Evolutionary conservation across 345 rosid genomes (phyloP), one percentile per base, ranked within the genome.

Genomic region (Populus simonii): DNA sequence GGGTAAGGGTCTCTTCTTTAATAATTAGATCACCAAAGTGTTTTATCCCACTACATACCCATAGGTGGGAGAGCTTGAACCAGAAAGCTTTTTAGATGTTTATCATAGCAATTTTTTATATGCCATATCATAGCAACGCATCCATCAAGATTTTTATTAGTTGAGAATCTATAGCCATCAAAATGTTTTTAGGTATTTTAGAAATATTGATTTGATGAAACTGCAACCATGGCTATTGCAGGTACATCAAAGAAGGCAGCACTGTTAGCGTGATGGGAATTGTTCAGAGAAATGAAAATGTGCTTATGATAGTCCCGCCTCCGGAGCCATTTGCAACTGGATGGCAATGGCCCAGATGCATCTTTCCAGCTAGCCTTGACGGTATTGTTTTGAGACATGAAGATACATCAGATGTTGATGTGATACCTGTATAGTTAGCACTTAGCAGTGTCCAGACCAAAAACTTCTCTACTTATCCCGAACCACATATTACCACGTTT

Each of bases 161-260:
- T 23, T 59, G 7, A 16, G 69, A 27, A 39, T 39, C 27, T 9
- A 8, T 16, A 49, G 25, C 17, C n/a, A 27, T 68, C 13, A 29
- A 63, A 65, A 11, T 15, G 13, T 31, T 67, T 7, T 53, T 18
- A 4, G 39, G 29, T 59, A n/a, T 55, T 39, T 20, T 59, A 0
- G 38, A 20, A 16, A n/a, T 33, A 8, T 72, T n/a, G 31, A 25
- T 22, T 4, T 35, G 20, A 22, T n/a, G 35, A 38, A 39, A 47
- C 16, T 59, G 65, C 73, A 35, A 2, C 39, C 22, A 17, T 38
- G 23, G 4, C 23, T 76, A 72, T 78, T 80, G 47, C 76, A 94
- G 97, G 85, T 96, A 84, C 74, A 90, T 94, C 84, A 96, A 96
- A 88, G 99, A 96, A 88, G 99, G 98, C 73, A 96, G 98, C 89